Evolutionary conservation across 345 rosid genomes (phyloP).

Genomic region (Eucalyptus marginata): DNA sequence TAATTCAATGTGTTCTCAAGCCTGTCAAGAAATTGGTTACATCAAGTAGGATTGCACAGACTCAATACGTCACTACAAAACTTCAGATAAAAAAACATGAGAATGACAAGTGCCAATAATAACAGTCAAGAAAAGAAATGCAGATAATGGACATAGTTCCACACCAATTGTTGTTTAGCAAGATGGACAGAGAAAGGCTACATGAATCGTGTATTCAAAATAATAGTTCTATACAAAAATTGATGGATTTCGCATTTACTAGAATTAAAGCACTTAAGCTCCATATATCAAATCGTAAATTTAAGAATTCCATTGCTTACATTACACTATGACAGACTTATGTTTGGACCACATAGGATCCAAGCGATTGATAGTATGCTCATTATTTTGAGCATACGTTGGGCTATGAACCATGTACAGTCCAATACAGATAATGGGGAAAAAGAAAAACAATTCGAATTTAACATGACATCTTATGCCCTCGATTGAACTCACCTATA

Average conservation of each 20-base stretch:
- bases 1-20: conserved; percentile 75
- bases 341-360: neutral
- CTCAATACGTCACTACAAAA: neutral
- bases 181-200: neutral
- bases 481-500: neutral
- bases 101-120: neutral
- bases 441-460: neutral
- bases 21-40: conserved; percentile 28
- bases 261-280: neutral
- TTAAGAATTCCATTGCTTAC: neutral
- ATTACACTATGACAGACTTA: neutral
- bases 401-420: neutral
- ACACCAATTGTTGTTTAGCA: neutral
- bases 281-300: neutral
- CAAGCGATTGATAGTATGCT: neutral
- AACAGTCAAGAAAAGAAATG: neutral
- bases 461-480: neutral
- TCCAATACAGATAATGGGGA: neutral
- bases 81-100: neutral
- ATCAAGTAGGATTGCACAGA: neutral
- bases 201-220: neutral
- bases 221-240: neutral
- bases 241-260: neutral
- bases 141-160: neutral
- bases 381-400: neutral